A percentile compares a stretch with the other conserved stretches of the same genome.
Conservation (phyloP, 164 flowering plant genomes). For the Dillenia suffruticosa region DNA sequence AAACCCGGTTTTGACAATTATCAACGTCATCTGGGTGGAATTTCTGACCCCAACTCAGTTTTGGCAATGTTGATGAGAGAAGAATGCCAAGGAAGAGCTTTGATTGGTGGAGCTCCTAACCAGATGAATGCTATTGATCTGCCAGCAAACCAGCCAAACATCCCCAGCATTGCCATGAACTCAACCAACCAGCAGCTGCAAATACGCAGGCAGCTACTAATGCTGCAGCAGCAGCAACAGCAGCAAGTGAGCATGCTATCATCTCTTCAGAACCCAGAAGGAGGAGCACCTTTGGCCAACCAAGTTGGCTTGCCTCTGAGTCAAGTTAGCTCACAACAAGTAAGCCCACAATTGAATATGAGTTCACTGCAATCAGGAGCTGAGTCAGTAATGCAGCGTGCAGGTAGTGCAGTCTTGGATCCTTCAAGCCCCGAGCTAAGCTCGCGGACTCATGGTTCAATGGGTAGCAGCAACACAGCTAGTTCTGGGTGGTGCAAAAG, state of each 20-base stretch:
- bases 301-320: conserved; percentile 1
- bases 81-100: conserved; percentile 8
- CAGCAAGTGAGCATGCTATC: neutral
- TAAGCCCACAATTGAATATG: neutral
- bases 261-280: conserved; percentile 1
- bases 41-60: neutral
- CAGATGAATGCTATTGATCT: conserved; percentile 5
- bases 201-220: conserved; percentile 2
- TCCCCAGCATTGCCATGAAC: neutral
- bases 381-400: neutral
- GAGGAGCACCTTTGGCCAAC: conserved; percentile 4
- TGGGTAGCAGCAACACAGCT: conserved; percentile 3
- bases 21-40: neutral
- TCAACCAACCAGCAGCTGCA: conserved; percentile 13
- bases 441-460: conserved; percentile 3
- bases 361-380: conserved; percentile 2
- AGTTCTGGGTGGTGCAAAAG: neutral
- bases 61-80: conserved; percentile 1
- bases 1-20: conserved; percentile 4
- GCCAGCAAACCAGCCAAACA: neutral
- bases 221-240: neutral
- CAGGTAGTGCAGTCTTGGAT: neutral
- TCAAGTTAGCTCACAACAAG: conserved; percentile 5
- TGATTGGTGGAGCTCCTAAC: conserved; percentile 4
- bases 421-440: conserved; percentile 2